Conservation (phyloP, 75 land plant genomes). For the Cupressus sempervirens region DNA sequence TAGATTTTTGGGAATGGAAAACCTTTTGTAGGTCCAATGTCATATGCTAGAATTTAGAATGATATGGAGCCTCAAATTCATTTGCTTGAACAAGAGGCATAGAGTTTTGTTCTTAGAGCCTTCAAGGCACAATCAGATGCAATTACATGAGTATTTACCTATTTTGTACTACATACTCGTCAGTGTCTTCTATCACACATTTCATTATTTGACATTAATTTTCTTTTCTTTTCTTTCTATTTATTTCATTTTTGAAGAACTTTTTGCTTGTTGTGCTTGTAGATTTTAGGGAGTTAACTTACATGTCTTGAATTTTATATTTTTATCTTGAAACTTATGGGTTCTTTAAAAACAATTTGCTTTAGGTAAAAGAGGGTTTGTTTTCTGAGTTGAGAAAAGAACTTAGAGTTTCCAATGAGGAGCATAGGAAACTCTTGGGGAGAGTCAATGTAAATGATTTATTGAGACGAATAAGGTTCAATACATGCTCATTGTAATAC, state of each 20-base stretch:
- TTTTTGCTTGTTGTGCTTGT: not conserved
- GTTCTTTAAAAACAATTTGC: not conserved
- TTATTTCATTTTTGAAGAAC: not conserved
- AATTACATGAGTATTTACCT: conserved; percentile 76
- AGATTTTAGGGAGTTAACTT: not conserved
- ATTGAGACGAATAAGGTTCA: conserved; percentile 60
- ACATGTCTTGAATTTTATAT: conserved; percentile 4
- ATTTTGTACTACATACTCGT: not conserved
- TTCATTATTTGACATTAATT: not conserved
- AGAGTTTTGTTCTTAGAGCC: conserved; percentile 76
- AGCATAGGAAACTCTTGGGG: conserved; percentile 76
- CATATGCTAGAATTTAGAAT: conserved; percentile 36
- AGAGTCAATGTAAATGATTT: conserved; percentile 74
- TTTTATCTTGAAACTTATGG: not conserved
- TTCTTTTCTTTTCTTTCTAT: not conserved
- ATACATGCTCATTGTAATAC: not conserved
- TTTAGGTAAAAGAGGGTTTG: conserved; percentile 79
- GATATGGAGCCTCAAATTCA: conserved; percentile 57
- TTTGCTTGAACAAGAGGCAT: conserved; percentile 86
- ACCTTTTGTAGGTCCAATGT: conserved; percentile 12
- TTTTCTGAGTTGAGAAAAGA: conserved; percentile 87
- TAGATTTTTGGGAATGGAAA: conserved; percentile 48
- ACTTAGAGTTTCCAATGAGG: conserved; percentile 86
- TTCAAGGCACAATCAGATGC: conserved; percentile 96
- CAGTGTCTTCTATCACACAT: not conserved